Base-by-base conservation (phyloP, 2,329 filamentous ascomycete species). In the Ophiosphaerella korrae region DNA sequence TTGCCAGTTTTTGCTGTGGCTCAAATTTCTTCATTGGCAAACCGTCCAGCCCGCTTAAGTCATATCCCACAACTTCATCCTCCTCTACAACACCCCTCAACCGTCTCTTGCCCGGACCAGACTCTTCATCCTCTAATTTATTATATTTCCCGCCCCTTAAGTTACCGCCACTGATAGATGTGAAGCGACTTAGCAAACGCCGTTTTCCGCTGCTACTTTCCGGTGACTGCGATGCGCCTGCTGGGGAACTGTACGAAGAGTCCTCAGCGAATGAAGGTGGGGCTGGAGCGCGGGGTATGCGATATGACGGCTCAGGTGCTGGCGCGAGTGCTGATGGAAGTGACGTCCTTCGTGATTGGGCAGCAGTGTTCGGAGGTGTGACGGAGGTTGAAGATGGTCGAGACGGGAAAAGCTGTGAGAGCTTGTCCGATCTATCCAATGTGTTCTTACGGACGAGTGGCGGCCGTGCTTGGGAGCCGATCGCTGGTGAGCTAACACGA, bases 401-500 rank as follows among this genome's bases (percentile, higher is more conserved):
- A 12, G 71, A 71, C 12, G 68, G 71, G 39, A 73, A 74, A n/a
- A 73, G 59, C 46, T 71, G 68, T n/a, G 70, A 70, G 6, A 74
- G 62, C 40, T 67, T 62, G 39, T 68, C 63, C 16, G 70, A 73
- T 3, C 58, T 59, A 2, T 63, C 64, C 5, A 69, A 71, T 0
- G 66, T 72, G 24, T 60, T 64, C 48, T 66, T 62, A 32, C 63
- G 67, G 33, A 33, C 49, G 31, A 66, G 60, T 7, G 60, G 53
- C 42, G 71, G 68, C 38, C 66, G 63, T 42, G 49, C 40, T 16
- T 60, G 48, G 32, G 48, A 50, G 16, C 44, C 60, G 6, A 60
- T 52, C 8, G 55, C 53, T 29, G 71, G 68, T 41, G 70, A 72
- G 29, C 65, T 68, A 26, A 54, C 63, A 24, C 64, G 68, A 29